Evolutionary conservation across 495 filamentous ascomycete species (phyloP), one percentile per base, ranked within the genome.

Genomic region (Talaromyces proteolyticus): DNA sequence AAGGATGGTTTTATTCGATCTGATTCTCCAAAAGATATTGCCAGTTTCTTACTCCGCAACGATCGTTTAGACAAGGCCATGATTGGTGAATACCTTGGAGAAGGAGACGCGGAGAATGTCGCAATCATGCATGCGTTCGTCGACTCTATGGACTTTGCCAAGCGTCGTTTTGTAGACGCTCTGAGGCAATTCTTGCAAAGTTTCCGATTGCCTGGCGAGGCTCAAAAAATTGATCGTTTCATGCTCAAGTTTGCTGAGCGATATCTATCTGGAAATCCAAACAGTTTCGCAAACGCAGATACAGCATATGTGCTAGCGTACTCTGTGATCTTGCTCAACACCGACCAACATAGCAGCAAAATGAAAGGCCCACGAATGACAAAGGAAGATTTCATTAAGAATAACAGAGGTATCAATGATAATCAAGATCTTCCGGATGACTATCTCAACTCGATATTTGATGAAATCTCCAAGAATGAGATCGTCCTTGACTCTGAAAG

Each of bases 171-270:
- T 53, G 91, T 96, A 11, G 93, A 95, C 68, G 84, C 93, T 18
- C 72, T 99, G 11, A 81, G 93, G 21, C 80, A 87, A 45, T 99
- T 97, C 60, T 72, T 99, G 12, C 93, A 99, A 66, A 85, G 88
- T 42, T 99, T 99, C 73, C 86, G 93, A 24, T 70, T 99, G 10
- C 93, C 93, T 1, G 93, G 93, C 40, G 93, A 99, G 65, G 91
- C 91, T 1, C 93, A 99, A 64, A 99, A 99, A 72, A 99, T 99
- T 55, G 93, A 99, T 81, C 87, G 93, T 29, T 95, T 96, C 68
- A 97, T 99, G 93, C 75, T 97, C 44, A 99, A 99, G 65, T 99
- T 97, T 68, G 94, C 93, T 37, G 89, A 97, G 59, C 84, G 91
- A 21, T 99, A 99, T 61, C 85, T 91, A 29, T 86, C 82, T 34